Evolutionary conservation across 257 asterid species (phyloP).

Genomic region (Oldenlandia corymbosa): DNA sequence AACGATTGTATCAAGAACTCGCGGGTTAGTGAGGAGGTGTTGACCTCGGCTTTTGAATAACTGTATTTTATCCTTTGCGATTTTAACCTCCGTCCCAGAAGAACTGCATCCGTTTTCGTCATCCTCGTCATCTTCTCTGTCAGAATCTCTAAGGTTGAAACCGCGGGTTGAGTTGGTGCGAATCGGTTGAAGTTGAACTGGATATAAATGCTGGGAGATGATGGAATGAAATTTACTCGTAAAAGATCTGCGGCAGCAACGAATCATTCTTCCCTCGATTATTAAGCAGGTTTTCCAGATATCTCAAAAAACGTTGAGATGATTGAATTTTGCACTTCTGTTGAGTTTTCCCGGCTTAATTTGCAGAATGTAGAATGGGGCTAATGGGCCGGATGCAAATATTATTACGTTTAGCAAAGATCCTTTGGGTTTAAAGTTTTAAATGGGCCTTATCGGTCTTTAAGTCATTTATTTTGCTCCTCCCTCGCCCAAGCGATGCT

Average conservation of each 20-base stretch:
- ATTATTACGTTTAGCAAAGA: too few relatives aligned
- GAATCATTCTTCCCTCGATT: conserved; percentile 26
- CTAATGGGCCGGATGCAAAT: neutral
- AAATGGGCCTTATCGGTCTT: too few relatives aligned
- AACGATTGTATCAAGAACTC: conserved; percentile 66
- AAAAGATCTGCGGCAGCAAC: conserved; percentile 21
- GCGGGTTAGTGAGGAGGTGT: conserved; percentile 72
- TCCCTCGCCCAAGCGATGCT: too few relatives aligned
- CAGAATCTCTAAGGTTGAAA: conserved; percentile 19
- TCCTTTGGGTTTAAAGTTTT: too few relatives aligned
- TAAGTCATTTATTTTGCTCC: too few relatives aligned
- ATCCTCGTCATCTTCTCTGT: conserved; percentile 32
- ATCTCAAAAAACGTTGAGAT: too few relatives aligned
- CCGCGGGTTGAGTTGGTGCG: conserved; percentile 39
- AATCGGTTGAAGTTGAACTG: conserved; percentile 29
- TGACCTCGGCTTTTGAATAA: conserved; percentile 83
- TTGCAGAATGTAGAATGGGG: neutral
- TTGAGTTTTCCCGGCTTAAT: neutral
- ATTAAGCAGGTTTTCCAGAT: neutral
- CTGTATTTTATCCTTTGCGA: conserved; percentile 27
- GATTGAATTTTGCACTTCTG: neutral
- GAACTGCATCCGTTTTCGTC: conserved; percentile 23
- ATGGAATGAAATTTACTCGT: conserved; percentile 18
- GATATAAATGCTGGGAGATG: conserved; percentile 5
- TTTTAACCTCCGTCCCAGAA: conserved; percentile 19